phyloP scores from a whole-genome alignment of 352 stramenopile species.

The Globisporangium paddicum region DNA sequence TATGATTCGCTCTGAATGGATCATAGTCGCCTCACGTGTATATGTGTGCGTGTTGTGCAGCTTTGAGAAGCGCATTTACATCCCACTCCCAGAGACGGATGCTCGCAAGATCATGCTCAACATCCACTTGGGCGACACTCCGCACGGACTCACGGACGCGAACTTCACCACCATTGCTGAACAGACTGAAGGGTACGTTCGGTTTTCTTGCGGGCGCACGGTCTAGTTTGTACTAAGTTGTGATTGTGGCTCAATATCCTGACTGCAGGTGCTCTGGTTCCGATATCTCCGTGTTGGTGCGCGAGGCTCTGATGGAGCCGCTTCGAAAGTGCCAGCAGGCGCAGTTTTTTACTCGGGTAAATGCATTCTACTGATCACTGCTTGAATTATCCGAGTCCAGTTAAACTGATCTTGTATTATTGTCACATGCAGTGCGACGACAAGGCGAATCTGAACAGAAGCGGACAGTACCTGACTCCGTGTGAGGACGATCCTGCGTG shows the following conservation, averaged over 20 bases:
- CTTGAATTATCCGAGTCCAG: background rate
- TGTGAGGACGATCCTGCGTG: slow-evolving; percentile 82
- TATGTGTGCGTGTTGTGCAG: slow-evolving; percentile 28
- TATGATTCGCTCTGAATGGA: too few relatives aligned
- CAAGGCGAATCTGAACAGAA: slow-evolving; percentile 50
- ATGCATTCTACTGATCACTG: background rate
- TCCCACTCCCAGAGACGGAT: slow-evolving; percentile 93
- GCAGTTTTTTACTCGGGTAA: slow-evolving; percentile 87
- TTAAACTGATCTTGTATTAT: background rate
- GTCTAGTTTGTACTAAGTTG: background rate
- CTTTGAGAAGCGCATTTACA: slow-evolving; percentile 99
- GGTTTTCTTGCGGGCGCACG: background rate
- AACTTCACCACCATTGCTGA: slow-evolving; percentile 94
- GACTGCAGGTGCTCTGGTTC: slow-evolving; percentile 84
- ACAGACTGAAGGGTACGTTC: slow-evolving; percentile 88
- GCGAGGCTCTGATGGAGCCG: slow-evolving; percentile 97
- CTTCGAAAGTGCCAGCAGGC: slow-evolving; percentile 96
- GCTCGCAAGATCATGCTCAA: slow-evolving; percentile 95
- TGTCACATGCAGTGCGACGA: slow-evolving; percentile 59
- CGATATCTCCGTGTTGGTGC: slow-evolving; percentile 96
- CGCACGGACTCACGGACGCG: slow-evolving; percentile 89
- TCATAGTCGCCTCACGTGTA: too few relatives aligned
- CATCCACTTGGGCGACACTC: slow-evolving; percentile 97
- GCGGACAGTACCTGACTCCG: slow-evolving; percentile 70
- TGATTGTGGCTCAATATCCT: background rate